These are phyloP conservation scores for Tolypocladium paradoxum DNA, from an alignment of 2,329 filamentous ascomycete genomes.

Conservation along the genomic window DNA sequence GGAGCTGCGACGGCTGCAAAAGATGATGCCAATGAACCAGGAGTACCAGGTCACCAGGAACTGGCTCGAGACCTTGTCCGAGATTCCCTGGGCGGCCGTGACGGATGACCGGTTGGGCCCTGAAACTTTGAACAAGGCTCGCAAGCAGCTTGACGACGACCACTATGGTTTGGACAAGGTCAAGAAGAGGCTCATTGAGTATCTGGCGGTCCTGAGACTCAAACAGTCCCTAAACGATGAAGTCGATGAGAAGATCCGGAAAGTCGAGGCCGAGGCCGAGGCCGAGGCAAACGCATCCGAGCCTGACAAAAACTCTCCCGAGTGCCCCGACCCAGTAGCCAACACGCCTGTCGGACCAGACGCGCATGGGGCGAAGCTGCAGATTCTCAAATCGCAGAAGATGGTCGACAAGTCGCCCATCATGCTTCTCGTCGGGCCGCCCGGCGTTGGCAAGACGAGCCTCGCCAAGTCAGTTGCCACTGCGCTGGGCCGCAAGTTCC, in stretches of 20 bases:
- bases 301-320: conserved; percentile 9
- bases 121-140: conserved; percentile 66
- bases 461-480: conserved; percentile 87
- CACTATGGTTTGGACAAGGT: conserved; percentile 96
- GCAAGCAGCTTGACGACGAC: conserved; percentile 87
- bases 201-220: conserved; percentile 87
- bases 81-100: conserved; percentile 81
- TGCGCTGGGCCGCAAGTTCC: conserved; percentile 88
- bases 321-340: conserved; percentile 11
- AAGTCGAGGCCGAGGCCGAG: conserved; percentile 53
- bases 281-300: conserved; percentile 35
- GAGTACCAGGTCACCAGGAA: conserved; percentile 91
- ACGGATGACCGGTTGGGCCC: conserved; percentile 80
- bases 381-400: conserved; percentile 67
- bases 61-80: conserved; percentile 85
- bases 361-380: conserved; percentile 49
- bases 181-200: conserved; percentile 92
- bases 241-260: conserved; percentile 66
- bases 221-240: conserved; percentile 86
- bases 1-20: conserved; percentile 77
- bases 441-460: conserved; percentile 92
- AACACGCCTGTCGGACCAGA: conserved; percentile 13
- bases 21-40: conserved; percentile 93
- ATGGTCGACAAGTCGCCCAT: conserved; percentile 96
- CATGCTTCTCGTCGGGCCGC: conserved; percentile 81